phyloP scores from a whole-genome alignment of 805 yeast genomes.

The Huiozyma sinensis region DNA sequence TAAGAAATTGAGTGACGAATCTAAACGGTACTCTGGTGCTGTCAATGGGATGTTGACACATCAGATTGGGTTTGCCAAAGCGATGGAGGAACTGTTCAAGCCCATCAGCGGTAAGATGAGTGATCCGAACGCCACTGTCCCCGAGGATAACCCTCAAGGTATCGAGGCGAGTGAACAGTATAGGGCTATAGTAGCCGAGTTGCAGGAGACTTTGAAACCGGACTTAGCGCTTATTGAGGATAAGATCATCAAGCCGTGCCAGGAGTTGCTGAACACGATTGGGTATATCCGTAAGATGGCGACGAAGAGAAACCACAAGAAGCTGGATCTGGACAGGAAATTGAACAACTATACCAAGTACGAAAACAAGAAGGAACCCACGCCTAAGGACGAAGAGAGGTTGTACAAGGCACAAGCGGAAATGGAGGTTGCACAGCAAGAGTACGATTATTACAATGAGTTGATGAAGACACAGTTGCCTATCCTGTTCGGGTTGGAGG shows the following conservation, averaged over 20 bases:
- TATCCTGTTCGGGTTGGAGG: slow-evolving; percentile 73
- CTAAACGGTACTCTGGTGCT: slow-evolving; percentile 80
- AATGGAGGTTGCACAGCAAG: slow-evolving; percentile 84
- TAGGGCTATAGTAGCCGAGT: slow-evolving; percentile 74
- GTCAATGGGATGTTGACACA: slow-evolving; percentile 89
- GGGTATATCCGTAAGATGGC: slow-evolving; percentile 85
- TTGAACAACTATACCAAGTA: slow-evolving; percentile 56
- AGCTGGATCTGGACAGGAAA: slow-evolving; percentile 84
- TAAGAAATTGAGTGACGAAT: slow-evolving; percentile 78
- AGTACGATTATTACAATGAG: slow-evolving; percentile 90
- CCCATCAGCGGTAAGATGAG: slow-evolving; percentile 89
- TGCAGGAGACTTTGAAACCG: slow-evolving; percentile 79
- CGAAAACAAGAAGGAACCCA: slow-evolving; percentile 73
- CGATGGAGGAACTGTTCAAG: slow-evolving; percentile 90
- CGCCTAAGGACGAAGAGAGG: slow-evolving; percentile 83
- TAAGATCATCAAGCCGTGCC: slow-evolving; percentile 84
- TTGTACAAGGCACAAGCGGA: slow-evolving; percentile 85
- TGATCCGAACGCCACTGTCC: slow-evolving; percentile 76
- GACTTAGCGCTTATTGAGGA: slow-evolving; percentile 87
- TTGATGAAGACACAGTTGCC: slow-evolving; percentile 89
- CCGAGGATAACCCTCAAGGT: slow-evolving; percentile 95
- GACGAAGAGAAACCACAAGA: slow-evolving; percentile 89
- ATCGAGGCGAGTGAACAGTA: slow-evolving; percentile 90
- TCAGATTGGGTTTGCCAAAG: slow-evolving; percentile 91
- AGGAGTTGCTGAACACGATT: slow-evolving; percentile 75